Conservation (phyloP, 768 basidiomycete genomes). For the Hortiboletus flavorubellus region DNA sequence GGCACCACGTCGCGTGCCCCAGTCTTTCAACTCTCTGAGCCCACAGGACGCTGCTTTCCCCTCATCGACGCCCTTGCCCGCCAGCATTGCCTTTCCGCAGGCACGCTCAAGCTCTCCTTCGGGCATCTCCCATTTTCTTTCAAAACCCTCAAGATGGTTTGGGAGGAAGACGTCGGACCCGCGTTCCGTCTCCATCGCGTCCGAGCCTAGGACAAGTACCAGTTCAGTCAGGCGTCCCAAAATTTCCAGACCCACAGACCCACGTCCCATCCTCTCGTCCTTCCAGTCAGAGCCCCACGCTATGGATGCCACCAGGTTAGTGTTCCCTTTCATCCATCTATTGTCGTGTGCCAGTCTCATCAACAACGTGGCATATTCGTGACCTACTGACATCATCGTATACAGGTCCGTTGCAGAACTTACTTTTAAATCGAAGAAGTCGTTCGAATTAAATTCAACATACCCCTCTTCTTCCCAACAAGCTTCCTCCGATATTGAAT, state of each 20-base stretch:
- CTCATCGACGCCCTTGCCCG: constrained; percentile 31
- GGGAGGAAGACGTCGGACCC: constrained; percentile 54
- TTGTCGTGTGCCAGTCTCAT: constrained; percentile 5
- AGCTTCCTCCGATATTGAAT: constrained; percentile 26
- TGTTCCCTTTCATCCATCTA: background rate
- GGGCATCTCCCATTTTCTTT: constrained; percentile 61
- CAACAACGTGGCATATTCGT: constrained; percentile 6
- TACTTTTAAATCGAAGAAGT: constrained; percentile 43
- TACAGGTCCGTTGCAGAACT: constrained; percentile 66
- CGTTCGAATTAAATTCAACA: constrained; percentile 40
- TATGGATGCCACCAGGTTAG: constrained; percentile 53
- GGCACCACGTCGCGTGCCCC: constrained; percentile 48
- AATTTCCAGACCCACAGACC: constrained; percentile 83
- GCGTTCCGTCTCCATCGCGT: constrained; percentile 36
- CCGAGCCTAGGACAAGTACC: constrained; percentile 49
- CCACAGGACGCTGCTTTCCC: constrained; percentile 31
- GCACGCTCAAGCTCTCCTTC: constrained; percentile 62
- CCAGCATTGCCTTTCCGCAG: constrained; percentile 37
- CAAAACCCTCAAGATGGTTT: constrained; percentile 74
- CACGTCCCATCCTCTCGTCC: constrained; percentile 60
- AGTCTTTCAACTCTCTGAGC: constrained; percentile 38
- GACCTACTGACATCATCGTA: constrained; percentile 21
- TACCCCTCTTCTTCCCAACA: constrained; percentile 32
- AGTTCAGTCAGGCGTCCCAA: constrained; percentile 62
- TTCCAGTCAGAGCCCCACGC: constrained; percentile 47